phyloP scores from a whole-genome alignment of 2,329 filamentous ascomycete genomes.

The Hypomyces perniciosus region DNA sequence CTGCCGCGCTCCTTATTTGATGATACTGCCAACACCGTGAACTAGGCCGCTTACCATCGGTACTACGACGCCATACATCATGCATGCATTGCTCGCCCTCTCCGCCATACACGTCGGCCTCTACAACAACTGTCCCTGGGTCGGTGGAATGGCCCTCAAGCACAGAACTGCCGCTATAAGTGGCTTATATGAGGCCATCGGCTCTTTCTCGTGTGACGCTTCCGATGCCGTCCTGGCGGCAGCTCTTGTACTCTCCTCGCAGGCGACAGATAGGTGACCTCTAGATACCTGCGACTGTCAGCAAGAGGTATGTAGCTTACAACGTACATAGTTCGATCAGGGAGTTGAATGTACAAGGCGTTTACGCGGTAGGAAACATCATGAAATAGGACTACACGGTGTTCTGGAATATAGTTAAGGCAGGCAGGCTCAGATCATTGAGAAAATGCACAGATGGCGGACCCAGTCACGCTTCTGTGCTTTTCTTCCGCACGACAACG shows the following conservation, averaged over 20 bases:
- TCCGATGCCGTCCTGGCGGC: conserved; percentile 89
- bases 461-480: too few relatives aligned
- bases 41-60: conserved; percentile 61
- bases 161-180: conserved; percentile 81
- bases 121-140: conserved; percentile 77
- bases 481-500: too few relatives aligned
- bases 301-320: conserved; percentile 17
- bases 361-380: too few relatives aligned
- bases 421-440: too few relatives aligned
- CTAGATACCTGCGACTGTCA: conserved; percentile 1
- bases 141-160: conserved; percentile 82
- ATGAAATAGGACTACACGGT: too few relatives aligned
- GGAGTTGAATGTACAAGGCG: too few relatives aligned
- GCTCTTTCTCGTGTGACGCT: conserved; percentile 74
- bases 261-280: conserved; percentile 87
- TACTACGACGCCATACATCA: conserved; percentile 77
- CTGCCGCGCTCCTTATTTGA: background rate
- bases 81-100: conserved; percentile 87
- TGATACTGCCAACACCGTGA: conserved; percentile 4
- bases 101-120: conserved; percentile 93
- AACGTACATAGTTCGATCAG: conserved; percentile 59
- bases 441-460: too few relatives aligned
- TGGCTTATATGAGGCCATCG: conserved; percentile 82
- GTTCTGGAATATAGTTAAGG: too few relatives aligned
- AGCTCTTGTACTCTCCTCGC: conserved; percentile 89